Percentiles rank a stretch among this genome's conserved stretches.
These are phyloP conservation scores for Cryptomeria japonica DNA, from an alignment of 75 land plant species.

Conservation along the genomic window DNA sequence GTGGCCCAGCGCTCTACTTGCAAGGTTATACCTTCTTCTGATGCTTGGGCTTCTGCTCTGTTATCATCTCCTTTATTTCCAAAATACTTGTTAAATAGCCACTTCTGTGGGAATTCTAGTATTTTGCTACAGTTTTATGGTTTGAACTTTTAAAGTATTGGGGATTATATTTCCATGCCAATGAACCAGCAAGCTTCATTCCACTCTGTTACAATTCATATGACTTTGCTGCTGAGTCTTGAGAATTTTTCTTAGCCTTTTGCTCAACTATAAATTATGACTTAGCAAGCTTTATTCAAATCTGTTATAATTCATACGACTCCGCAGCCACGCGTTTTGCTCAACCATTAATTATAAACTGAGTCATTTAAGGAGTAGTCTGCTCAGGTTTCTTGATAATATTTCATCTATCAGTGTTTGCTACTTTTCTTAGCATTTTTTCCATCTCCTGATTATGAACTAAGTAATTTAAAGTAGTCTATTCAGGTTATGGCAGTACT, in stretches of 20 bases:
- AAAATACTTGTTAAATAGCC: neutral
- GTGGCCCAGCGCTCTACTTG: neutral
- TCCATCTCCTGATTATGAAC: neutral
- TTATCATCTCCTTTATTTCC: neutral
- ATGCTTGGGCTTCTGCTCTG: neutral
- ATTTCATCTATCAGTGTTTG: neutral
- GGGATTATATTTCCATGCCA: too few species aligned
- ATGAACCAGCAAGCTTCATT: too few species aligned
- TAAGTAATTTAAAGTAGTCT: too few species aligned
- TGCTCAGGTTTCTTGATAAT: neutral
- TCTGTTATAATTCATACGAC: too few species aligned
- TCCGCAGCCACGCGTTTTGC: neutral
- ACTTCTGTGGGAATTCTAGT: neutral
- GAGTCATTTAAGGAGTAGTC: neutral
- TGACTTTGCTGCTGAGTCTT: too few species aligned
- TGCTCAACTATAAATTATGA: neutral
- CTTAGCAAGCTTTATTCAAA: too few species aligned
- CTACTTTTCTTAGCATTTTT: neutral
- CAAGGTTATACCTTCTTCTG: neutral
- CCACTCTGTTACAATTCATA: too few species aligned
- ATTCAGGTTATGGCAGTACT: too few species aligned
- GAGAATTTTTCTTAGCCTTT: neutral
- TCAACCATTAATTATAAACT: neutral
- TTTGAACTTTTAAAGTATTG: too few species aligned
- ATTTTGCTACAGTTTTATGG: too few species aligned